These are phyloP conservation scores for Lotmaria passim DNA, from an alignment of 208 protist species.

Conservation along the genomic window DNA sequence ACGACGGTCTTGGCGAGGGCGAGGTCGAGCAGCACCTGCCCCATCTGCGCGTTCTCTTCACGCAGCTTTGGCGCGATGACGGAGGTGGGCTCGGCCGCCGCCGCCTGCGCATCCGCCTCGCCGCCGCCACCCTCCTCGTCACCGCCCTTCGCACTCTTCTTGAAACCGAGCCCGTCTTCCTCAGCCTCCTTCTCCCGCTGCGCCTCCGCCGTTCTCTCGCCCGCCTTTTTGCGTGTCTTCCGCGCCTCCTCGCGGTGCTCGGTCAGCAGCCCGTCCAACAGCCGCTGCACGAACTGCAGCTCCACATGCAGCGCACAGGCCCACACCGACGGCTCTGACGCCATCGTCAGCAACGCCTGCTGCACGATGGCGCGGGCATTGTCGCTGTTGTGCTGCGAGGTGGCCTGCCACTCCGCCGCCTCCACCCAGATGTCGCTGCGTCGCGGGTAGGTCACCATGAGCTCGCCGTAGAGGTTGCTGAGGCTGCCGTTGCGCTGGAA, in stretches of 20 bases:
- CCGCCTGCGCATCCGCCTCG: too few species aligned
- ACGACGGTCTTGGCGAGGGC: slow-evolving; percentile 69
- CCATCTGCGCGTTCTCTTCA: slow-evolving; percentile 66
- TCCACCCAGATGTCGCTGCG: slow-evolving; percentile 78
- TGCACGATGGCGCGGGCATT: slow-evolving; percentile 81
- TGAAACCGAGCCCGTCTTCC: too few species aligned
- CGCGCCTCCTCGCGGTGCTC: slow-evolving; percentile 38
- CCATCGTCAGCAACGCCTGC: slow-evolving; percentile 76
- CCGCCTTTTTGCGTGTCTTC: slow-evolving; percentile 29
- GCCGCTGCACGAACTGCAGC: slow-evolving; percentile 64
- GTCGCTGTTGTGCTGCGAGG: slow-evolving; percentile 65
- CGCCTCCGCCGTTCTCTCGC: slow-evolving; percentile 6
- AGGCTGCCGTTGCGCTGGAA: slow-evolving; percentile 62
- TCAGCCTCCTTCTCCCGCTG: too few species aligned
- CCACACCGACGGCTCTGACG: slow-evolving; percentile 62
- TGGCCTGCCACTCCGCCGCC: slow-evolving; percentile 73
- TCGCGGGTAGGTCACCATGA: slow-evolving; percentile 73
- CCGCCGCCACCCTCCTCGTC: neutral
- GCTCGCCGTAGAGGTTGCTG: slow-evolving; percentile 75
- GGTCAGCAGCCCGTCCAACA: slow-evolving; percentile 54
- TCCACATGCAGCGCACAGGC: slow-evolving; percentile 72
- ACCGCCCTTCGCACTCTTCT: neutral
- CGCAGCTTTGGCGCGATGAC: slow-evolving; percentile 48
- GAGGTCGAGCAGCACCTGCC: slow-evolving; percentile 67
- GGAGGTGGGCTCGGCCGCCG: slow-evolving; percentile 17